Base-by-base conservation (phyloP, 2,329 filamentous ascomycete genomes). In the Colletotrichum eremochloae region DNA sequence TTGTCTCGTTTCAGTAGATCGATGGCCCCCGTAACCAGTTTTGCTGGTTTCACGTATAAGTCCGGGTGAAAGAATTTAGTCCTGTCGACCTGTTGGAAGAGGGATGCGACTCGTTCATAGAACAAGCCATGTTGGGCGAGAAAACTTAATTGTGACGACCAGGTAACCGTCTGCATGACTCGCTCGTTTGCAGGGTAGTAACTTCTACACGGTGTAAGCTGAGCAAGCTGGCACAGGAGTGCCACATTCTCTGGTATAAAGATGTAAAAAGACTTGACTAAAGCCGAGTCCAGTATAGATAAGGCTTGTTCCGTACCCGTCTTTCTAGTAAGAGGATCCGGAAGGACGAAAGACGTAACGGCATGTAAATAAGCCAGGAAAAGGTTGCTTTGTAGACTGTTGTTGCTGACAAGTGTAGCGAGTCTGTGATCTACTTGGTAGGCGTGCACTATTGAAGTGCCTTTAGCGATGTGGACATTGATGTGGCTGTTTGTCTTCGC, bases 221-320 rank as follows among this genome's bases (percentile, higher is more conserved):
- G 18, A 0, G 84, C 80, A 38, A 89, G 82, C 0, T 75, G n/a
- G 0, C 48, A 3, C 0, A 89, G 77, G 0, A 85, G 63, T 1
- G 76, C 56, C 2, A 81, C 63, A 6, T 86, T 80, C 0, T 80
- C 79, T 0, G 70, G 31, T 3, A 78, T 77, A 0, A 91, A 78
- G 0, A 74, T 58, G 3, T 81, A 77, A 58, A 87, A 86, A 0
- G 89, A 91, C 24, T 79, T 76, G 0, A 89, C 78, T 0, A 86
- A 81, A 0, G 86, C 87, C 0, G 86, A 88, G 0, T 70, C 55
- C 0, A 91, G 76, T 1, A 89, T 87, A 0, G 76, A 74, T 0
- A 91, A 75, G 0, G 88, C 86, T 57, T 86, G 78, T 73, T 91
- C 89, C 0, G 87, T 89, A 0, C 90, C 89, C 0, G 87, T 91